Evolutionary conservation across 768 basidiomycete genomes (phyloP).

Genomic region (Stropharia rugosoannulata): DNA sequence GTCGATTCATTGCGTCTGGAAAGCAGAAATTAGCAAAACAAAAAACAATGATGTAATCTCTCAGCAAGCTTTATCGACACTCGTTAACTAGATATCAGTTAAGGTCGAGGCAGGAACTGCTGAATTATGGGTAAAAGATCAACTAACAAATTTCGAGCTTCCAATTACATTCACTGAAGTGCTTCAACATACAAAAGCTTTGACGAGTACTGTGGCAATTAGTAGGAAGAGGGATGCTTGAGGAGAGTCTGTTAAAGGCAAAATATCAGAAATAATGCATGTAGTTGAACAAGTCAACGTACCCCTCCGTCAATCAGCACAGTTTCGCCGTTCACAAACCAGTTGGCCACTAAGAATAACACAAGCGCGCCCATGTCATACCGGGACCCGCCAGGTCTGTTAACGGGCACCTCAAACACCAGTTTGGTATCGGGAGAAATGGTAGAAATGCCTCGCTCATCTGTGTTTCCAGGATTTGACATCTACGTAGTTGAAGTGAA

Average conservation of each 20-base stretch:
- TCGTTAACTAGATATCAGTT: no score
- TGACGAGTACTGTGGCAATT: background rate
- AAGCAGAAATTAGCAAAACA: no score
- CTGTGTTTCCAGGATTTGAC: constrained; percentile 3
- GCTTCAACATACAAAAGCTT: background rate
- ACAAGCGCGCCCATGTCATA: constrained; percentile 5
- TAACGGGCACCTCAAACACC: background rate
- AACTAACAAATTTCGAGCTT: background rate
- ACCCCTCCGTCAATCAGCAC: constrained; percentile 7
- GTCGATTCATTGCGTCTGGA: no score
- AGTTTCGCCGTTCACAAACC: constrained; percentile 7
- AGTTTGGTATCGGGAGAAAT: background rate
- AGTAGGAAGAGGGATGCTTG: constrained; percentile 2
- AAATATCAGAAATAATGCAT: background rate
- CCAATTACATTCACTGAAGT: background rate
- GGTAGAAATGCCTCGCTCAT: background rate
- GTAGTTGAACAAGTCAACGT: background rate
- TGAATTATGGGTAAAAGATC: background rate
- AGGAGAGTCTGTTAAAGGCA: background rate
- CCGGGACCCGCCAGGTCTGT: background rate
- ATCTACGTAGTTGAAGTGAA: background rate
- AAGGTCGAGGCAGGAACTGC: background rate
- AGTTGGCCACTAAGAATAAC: constrained; percentile 3
- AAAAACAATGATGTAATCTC: no score
- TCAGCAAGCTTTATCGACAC: no score